Evolutionary conservation across 179 eudicot genomes (phyloP), one percentile per base, ranked within the genome.

Genomic region (Gypsophila paniculata): DNA sequence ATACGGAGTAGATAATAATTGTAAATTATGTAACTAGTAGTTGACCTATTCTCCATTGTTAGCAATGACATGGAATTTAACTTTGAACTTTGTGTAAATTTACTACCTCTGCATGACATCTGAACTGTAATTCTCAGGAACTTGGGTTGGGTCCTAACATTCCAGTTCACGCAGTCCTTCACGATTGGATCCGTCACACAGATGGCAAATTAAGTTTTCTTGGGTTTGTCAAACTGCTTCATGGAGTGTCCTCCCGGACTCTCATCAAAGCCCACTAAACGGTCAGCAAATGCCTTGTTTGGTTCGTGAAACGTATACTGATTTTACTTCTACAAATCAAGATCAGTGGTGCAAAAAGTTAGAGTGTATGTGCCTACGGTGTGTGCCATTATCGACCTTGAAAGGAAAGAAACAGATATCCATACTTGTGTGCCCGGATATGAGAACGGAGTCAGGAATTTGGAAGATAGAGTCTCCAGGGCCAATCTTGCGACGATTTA

Each of bases 161-260:
- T 38, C 97, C 97, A 2, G 97, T 91, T 79, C 97, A 90, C 69
- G 91, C 89, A 0, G 97, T 91, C 71, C 91, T 91, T 55, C 87
- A 85, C 61, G 96, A 91, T 78, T 91, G 97, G 97, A 83, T 91
- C 44, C 80, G 97, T 71, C 93, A 90, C 69, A 82, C 96, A 0
- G 97, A 91, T 73, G 97, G 97, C 34, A 91, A 91, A 80, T 89
- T 91, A 39, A 91, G 96, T 74, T 91, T 91, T 75, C 88, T 89
- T n/a, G 97, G 97, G 10, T 91, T 90, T 75, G 88, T 86, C 46
- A 91, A 88, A 75, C 74, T 91, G 69, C 83, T 91, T 72, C 97
- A 90, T 67, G 96, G 97, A 32, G 80, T 83, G 11, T 79, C 81
- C 69, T 36, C 86, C 77, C 78, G 90, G 61, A 74, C 94, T 12